Conservation (phyloP, 169 alveolate genomes). For the Plasmodium chabaudi region DNA sequence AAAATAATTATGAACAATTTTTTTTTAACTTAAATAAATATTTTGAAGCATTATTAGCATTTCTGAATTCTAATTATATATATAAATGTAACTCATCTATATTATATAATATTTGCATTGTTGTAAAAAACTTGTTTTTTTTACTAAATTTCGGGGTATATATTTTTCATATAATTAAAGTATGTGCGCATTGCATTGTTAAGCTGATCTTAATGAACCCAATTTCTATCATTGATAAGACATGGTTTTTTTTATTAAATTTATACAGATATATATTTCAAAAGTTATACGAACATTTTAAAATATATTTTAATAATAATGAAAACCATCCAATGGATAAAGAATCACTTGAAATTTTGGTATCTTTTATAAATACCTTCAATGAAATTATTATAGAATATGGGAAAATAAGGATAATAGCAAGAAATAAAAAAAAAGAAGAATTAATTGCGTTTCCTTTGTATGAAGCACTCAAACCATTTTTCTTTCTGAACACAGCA, state of each 20-base stretch:
- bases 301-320: constrained; percentile 6
- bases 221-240: constrained; percentile 28
- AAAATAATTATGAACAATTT: constrained; percentile 36
- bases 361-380: constrained; percentile 39
- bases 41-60: constrained; percentile 24
- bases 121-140: constrained; percentile 31
- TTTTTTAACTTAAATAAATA: constrained; percentile 56
- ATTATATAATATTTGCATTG: constrained; percentile 38
- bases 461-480: constrained; percentile 65
- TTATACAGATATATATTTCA: constrained; percentile 39
- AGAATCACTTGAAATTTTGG: constrained; percentile 14
- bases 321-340: not conserved
- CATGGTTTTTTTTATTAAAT: constrained; percentile 47
- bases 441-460: constrained; percentile 73
- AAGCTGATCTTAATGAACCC: constrained; percentile 52
- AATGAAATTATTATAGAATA: constrained; percentile 50
- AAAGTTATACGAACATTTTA: constrained; percentile 41
- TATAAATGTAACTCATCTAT: constrained; percentile 56
- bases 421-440: constrained; percentile 72
- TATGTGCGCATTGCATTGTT: constrained; percentile 32
- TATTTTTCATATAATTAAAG: constrained; percentile 36
- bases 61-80: constrained; percentile 42
- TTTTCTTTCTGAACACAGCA: constrained; percentile 41
- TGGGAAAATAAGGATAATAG: constrained; percentile 30
- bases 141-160: constrained; percentile 21